A percentile compares a stretch with the other conserved stretches of the same genome.
phyloP scores from a whole-genome alignment of 2,329 filamentous ascomycete species.

The Penicillium sp. region DNA sequence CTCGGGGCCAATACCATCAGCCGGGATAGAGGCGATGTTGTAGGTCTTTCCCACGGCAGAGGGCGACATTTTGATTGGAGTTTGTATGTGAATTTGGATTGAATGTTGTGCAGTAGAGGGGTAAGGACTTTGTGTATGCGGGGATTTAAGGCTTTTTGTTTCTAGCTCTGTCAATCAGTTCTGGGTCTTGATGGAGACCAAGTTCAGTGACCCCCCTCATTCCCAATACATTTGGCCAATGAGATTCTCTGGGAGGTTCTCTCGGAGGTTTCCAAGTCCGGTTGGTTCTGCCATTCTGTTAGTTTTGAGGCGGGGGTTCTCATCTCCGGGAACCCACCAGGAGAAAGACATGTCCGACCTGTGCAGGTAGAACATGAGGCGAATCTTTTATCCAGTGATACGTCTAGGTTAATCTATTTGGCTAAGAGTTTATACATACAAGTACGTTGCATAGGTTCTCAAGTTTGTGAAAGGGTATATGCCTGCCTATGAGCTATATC shows the following conservation, averaged over 20 bases:
- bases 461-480: slow-evolving; percentile 19
- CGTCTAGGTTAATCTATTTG: not conserved
- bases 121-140: slow-evolving; percentile 8
- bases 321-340: not conserved
- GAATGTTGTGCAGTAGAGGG: slow-evolving; percentile 1
- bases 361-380: not conserved
- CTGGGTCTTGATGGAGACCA: slow-evolving; percentile 5
- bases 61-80: slow-evolving; percentile 17
- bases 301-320: not conserved
- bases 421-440: no score
- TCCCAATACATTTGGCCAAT: not conserved
- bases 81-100: not conserved
- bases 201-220: not conserved
- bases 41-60: slow-evolving; percentile 32
- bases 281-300: not conserved
- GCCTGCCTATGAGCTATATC: slow-evolving; percentile 20
- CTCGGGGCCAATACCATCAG: slow-evolving; percentile 69
- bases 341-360: not conserved
- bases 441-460: not conserved
- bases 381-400: not conserved
- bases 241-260: not conserved
- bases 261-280: slow-evolving; percentile 1
- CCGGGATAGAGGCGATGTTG: slow-evolving; percentile 65
- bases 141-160: slow-evolving; percentile 6
- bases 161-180: not conserved